These are phyloP conservation scores for Mallotus japonicus DNA, from an alignment of 441 rosid species.

Conservation along the genomic window DNA sequence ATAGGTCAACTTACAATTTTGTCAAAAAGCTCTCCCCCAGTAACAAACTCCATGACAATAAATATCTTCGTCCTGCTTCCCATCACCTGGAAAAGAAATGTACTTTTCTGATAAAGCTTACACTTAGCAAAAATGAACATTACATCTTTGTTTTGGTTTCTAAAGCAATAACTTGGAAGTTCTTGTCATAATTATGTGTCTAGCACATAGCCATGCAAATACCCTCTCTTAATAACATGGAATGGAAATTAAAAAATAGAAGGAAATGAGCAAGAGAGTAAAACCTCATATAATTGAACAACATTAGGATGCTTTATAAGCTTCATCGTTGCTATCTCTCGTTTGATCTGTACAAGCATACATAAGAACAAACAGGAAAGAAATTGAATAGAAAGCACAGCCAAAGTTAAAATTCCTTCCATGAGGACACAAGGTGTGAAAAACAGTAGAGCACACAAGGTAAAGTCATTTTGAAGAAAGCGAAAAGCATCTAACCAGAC, in stretches of 20 bases:
- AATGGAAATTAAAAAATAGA: background rate
- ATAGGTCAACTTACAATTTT: constrained; percentile 67
- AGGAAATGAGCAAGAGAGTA: constrained; percentile 15
- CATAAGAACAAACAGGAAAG: constrained; percentile 7
- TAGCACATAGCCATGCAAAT: background rate
- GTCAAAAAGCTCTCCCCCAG: constrained; percentile 96
- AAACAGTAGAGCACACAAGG: constrained; percentile 5
- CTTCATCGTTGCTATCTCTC: constrained; percentile 90
- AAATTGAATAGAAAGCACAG: background rate
- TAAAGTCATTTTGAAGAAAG: background rate
- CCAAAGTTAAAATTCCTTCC: background rate
- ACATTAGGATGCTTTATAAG: constrained; percentile 91
- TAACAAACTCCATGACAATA: constrained; percentile 76
- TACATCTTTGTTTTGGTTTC: constrained; percentile 10
- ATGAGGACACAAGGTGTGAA: background rate
- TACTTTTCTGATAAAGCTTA: constrained; percentile 9
- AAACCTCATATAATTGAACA: constrained; percentile 76
- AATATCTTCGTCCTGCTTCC: constrained; percentile 94
- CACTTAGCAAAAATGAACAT: constrained; percentile 7
- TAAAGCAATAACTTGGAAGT: background rate
- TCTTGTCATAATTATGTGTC: background rate
- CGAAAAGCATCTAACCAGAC: constrained; percentile 33
- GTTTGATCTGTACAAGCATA: constrained; percentile 59
- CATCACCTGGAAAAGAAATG: constrained; percentile 62
- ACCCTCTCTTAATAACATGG: background rate